Base-by-base conservation (phyloP, 139 green algal species). In the Pycnococcus provasolii region DNA sequence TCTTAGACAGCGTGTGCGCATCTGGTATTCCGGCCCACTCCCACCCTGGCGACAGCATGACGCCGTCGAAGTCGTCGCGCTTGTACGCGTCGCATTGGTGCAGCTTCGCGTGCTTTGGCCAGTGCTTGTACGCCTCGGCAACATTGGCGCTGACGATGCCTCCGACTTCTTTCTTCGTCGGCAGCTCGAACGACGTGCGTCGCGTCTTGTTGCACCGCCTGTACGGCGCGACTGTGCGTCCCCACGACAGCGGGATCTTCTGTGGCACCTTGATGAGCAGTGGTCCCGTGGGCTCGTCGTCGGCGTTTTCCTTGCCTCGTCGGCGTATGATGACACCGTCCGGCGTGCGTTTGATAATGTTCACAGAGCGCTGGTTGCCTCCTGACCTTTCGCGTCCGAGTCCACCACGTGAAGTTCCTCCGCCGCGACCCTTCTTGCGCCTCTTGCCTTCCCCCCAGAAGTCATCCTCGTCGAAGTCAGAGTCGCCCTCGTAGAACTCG, bases 231-330 rank as follows among this genome's bases (percentile, higher is more conserved):
- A 95, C 81, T 0, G 75, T 79, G 44, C 83, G 77, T n/a, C 88
- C 87, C 89, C 89, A 95, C 0, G 88, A 84, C 55, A 88, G 63
- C 0, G 89, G 87, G 6, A 95, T 76, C 0, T 88, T 87, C 6
- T 73, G 58, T 5, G 64, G 47, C 11, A 55, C 50, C 13, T 55
- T 11, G 50, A 55, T 66, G 60, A 7, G 40, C 9, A 55, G 9
- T 55, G 9, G 50, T 26, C 11, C 50, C 26, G 26, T 26, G 26
- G 26, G 26, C 26, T 26, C 26, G 26, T 26, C 26, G 26, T 26
- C 26, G 26, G 26, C 26, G 26, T 26, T 26, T 26, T 26, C 26
- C 26, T 26, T 26, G 26, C 26, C 26, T 26, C 26, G 26, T 26
- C 26, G 26, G 26, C 26, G 26, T 26, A 26, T 26, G 26, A 26